phyloP scores from a whole-genome alignment of 2,329 filamentous ascomycete species.

The Dendrostoma leiphaemia region DNA sequence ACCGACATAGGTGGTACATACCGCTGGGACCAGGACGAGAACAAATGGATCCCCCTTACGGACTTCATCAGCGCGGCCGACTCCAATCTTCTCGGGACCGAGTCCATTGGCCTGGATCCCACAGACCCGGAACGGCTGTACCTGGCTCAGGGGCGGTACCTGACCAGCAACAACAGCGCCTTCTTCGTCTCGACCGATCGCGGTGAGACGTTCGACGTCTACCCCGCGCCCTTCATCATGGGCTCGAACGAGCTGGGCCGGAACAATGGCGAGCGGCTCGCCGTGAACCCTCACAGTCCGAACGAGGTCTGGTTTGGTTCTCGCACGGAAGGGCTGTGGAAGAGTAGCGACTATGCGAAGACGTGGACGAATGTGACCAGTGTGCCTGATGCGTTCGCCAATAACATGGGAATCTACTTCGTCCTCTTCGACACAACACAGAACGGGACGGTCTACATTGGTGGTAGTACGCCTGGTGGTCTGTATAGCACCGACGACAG shows the following conservation, averaged over 20 bases:
- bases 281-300: neutral
- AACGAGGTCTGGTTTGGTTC: constrained; percentile 5
- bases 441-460: constrained; percentile 7
- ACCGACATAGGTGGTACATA: constrained; percentile 6
- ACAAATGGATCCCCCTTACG: constrained; percentile 8
- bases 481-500: constrained; percentile 1
- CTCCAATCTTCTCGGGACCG: constrained; percentile 3
- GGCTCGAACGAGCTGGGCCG: constrained; percentile 10
- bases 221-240: constrained; percentile 5
- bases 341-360: neutral
- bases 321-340: constrained; percentile 2
- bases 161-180: constrained; percentile 9
- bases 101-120: constrained; percentile 2
- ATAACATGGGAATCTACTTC: constrained; percentile 12
- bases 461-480: constrained; percentile 6
- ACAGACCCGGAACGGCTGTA: constrained; percentile 3
- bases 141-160: constrained; percentile 5
- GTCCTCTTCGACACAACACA: constrained; percentile 1
- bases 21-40: neutral
- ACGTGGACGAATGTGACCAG: constrained; percentile 10
- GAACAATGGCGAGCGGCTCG: constrained; percentile 9
- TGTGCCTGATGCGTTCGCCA: constrained; percentile 7
- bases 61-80: constrained; percentile 4
- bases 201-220: neutral
- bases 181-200: constrained; percentile 7